These are phyloP conservation scores for Phytophthora quininea DNA, from an alignment of 352 stramenopile genomes.

Conservation along the genomic window DNA sequence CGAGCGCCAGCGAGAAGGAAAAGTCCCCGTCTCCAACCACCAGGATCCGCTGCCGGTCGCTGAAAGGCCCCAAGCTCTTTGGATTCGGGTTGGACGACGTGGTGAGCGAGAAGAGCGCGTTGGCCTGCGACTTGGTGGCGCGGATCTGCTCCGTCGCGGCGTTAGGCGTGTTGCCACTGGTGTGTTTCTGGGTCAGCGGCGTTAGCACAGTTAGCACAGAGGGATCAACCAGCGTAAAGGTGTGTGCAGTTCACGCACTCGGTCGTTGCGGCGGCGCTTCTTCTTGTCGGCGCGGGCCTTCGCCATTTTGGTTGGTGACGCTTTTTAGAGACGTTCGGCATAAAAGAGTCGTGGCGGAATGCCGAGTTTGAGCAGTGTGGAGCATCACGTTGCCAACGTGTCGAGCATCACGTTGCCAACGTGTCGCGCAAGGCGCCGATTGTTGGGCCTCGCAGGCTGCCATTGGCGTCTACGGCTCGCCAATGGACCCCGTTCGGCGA, in stretches of 20 bases:
- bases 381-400: too few species aligned
- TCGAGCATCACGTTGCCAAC: too few species aligned
- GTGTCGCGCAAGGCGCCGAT: too few species aligned
- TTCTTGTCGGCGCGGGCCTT: constrained; percentile 31
- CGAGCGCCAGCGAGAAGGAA: constrained; percentile 79
- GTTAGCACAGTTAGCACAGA: too few species aligned
- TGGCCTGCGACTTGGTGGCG: constrained; percentile 64
- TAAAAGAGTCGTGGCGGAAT: too few species aligned
- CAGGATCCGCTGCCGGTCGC: constrained; percentile 75
- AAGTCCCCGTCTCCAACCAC: constrained; percentile 88
- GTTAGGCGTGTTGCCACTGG: constrained; percentile 6
- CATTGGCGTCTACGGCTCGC: too few species aligned
- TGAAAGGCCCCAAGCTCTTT: constrained; percentile 78
- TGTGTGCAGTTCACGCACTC: constrained; percentile 22
- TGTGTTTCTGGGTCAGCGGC: constrained; percentile 24
- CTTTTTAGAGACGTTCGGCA: constrained; percentile 3
- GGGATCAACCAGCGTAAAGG: too few species aligned
- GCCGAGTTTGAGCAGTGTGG: too few species aligned
- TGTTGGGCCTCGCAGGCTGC: too few species aligned
- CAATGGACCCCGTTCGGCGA: too few species aligned
- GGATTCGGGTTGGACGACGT: constrained; percentile 85
- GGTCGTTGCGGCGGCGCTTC: constrained; percentile 33
- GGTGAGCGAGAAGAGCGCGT: constrained; percentile 70
- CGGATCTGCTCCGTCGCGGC: constrained; percentile 30
- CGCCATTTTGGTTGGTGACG: constrained; percentile 21